A percentile compares a stretch with the other conserved stretches of the same genome.
phyloP scores from a whole-genome alignment of 768 basidiomycete species.

The Coprinellus micaceus region DNA sequence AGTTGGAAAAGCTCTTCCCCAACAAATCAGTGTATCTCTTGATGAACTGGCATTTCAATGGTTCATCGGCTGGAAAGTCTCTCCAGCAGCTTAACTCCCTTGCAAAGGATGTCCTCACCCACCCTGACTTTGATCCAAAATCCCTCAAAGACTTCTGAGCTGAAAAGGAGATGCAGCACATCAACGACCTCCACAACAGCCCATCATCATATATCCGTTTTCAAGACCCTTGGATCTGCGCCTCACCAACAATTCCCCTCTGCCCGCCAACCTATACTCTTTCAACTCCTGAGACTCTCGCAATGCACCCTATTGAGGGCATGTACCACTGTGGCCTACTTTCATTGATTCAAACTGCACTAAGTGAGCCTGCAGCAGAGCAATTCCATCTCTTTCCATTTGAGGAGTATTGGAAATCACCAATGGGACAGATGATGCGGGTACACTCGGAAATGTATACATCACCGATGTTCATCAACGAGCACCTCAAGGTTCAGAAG shows the following conservation, averaged over 20 bases:
- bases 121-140: not conserved
- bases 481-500: constrained; percentile 5
- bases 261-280: not conserved
- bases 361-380: constrained; percentile 11
- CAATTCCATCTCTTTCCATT: constrained; percentile 15
- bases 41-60: not conserved
- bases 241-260: not conserved
- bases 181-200: not conserved
- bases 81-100: not conserved
- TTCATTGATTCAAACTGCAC: constrained; percentile 9
- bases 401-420: constrained; percentile 9
- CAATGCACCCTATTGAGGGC: constrained; percentile 16
- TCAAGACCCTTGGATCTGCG: not conserved
- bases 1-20: not conserved
- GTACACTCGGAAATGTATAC: constrained; percentile 19
- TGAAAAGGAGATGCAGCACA: not conserved
- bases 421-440: constrained; percentile 6
- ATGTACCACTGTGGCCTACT: constrained; percentile 10
- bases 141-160: not conserved
- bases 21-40: not conserved
- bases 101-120: not conserved
- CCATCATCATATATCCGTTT: not conserved
- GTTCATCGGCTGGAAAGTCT: not conserved
- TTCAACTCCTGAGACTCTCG: constrained; percentile 8
- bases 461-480: constrained; percentile 16